Evolutionary conservation across 2,329 filamentous ascomycete genomes (phyloP).

Genomic region (Neoscytalidium dimidiatum): DNA sequence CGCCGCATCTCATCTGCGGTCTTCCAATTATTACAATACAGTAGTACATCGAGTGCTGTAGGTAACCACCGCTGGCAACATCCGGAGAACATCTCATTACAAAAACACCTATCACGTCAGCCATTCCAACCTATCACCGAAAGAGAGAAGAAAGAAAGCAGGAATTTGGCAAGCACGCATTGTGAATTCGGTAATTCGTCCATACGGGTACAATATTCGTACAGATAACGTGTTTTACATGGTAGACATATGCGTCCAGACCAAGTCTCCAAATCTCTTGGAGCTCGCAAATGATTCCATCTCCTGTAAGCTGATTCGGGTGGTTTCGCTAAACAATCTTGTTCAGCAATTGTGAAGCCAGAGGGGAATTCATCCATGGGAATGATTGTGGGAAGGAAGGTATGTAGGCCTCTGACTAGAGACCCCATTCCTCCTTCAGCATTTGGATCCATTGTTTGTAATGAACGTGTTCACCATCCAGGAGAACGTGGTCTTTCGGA

Average conservation of each 20-base stretch:
- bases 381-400: background rate
- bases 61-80: background rate
- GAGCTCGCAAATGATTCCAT: background rate
- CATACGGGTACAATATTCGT: conserved; percentile 1
- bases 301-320: background rate
- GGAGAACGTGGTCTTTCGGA: conserved; percentile 5
- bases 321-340: background rate
- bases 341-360: background rate
- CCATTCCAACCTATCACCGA: background rate
- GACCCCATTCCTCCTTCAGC: conserved; percentile 13
- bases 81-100: background rate
- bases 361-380: background rate
- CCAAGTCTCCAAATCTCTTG: background rate
- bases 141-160: background rate
- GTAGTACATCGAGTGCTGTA: background rate
- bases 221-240: conserved; percentile 3
- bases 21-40: background rate
- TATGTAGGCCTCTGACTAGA: background rate
- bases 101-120: background rate
- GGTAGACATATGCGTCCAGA: background rate
- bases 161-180: background rate
- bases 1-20: background rate
- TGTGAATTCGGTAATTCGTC: background rate
- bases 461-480: conserved; percentile 9
- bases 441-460: conserved; percentile 4